Evolutionary conservation across 768 basidiomycete species (phyloP), one percentile per base, ranked within the genome.

Genomic region (Rhodotorula graminis): DNA sequence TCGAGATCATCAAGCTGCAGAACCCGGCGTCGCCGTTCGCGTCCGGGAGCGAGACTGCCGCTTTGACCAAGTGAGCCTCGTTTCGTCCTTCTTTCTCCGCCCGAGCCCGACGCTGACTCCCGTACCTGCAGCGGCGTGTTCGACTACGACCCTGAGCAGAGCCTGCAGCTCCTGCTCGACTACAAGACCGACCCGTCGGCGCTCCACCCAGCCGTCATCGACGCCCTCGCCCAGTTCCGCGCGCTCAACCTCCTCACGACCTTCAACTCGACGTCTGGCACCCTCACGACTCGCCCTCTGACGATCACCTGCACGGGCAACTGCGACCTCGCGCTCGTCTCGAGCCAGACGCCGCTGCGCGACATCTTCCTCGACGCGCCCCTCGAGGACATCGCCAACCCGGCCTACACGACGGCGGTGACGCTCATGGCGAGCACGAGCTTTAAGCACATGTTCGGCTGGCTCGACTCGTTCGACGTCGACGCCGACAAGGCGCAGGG

Each of bases 361-460:
- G 55, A 58, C 66, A 19, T 72, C 57, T 72, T 72, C 42, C 67
- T 67, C 63, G 71, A 72, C 57, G 50, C 66, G 16, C 71, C 71
- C 9, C 44, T 72, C 18, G 25, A 25, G 31, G 62, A 72, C 21
- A 37, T 72, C 29, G 67, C 44, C 10, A 40, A 33, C 19, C 19
- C 50, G 18, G 49, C 18, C 14, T 72, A 68, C 47, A 62, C 53
- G 7, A 3, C 46, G 16, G 66, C 44, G 33, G 55, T 61, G 37
- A 37, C 61, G 16, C 40, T 47, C 5, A 12, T 72, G 31, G 44
- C 66, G 29, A 67, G 66, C 55, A 61, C 57, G 47, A 64, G 63
- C 31, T 60, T 49, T 37, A 29, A 42, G 23, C 57, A 19, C 57
- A 27, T 63, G 40, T 37, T 61, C 25, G 66, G 65, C 18, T 63